phyloP scores from a whole-genome alignment of 116 monocot species.

The Zostera marina region DNA sequence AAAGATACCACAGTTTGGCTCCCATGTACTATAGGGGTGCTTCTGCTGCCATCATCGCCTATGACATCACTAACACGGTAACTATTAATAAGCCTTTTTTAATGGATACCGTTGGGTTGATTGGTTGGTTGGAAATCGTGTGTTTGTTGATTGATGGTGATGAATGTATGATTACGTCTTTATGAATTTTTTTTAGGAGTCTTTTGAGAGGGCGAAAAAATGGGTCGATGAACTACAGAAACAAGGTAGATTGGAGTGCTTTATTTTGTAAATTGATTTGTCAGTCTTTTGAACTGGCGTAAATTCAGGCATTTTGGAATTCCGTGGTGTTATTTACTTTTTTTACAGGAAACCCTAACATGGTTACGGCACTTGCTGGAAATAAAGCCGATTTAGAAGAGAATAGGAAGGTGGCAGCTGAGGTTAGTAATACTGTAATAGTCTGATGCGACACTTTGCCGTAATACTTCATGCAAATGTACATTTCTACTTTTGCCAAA shows the following conservation, averaged over 20 bases:
- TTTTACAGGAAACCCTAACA: conserved; percentile 56
- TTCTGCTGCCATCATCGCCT: conserved; percentile 82
- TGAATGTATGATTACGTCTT: neutral
- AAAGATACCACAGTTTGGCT: conserved; percentile 87
- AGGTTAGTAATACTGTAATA: conserved; percentile 13
- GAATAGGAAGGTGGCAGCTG: conserved; percentile 47
- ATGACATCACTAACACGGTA: conserved; percentile 69
- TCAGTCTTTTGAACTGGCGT: neutral
- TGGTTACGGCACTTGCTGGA: conserved; percentile 71
- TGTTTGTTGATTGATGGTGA: neutral
- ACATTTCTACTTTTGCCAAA: neutral
- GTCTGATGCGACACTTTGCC: neutral
- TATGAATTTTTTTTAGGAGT: conserved; percentile 29
- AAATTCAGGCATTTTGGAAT: neutral
- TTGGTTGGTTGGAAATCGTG: neutral
- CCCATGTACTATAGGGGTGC: conserved; percentile 98
- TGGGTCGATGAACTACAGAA: conserved; percentile 81
- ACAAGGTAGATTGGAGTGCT: conserved; percentile 33
- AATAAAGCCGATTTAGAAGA: conserved; percentile 70
- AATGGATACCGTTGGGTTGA: neutral
- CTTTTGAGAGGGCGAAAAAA: conserved; percentile 71
- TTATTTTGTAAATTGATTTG: neutral
- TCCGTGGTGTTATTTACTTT: neutral
- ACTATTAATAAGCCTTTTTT: neutral
- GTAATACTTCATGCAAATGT: neutral